Base-by-base conservation (phyloP, 2,329 filamentous ascomycete genomes). In the Plenodomus biglobosus region DNA sequence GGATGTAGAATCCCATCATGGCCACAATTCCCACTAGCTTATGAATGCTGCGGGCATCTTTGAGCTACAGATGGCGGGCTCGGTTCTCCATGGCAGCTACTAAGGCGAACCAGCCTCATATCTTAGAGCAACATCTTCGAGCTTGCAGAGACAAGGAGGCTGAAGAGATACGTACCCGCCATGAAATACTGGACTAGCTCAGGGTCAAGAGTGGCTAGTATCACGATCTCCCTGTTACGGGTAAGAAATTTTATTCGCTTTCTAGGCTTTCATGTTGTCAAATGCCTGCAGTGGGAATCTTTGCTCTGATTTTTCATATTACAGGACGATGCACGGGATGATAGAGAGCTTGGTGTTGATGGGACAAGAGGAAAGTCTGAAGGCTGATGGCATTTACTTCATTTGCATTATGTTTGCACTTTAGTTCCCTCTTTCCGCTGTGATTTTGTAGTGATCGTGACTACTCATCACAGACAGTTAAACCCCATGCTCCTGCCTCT, bases 251-350 rank as follows among this genome's bases (percentile, higher is more conserved):
- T n/a, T n/a, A 3, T 40, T 46, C 3, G 39, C 58, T 0, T 54
- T 71, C 17, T 65, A 69, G 38, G 48, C 50, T 10, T 68, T 66
- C 3, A 54, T 64, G 1, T 44, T 53, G 6, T 43, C 58, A 8
- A 66, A 70, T 38, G 70, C 65, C 35, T 32, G 46, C 10, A 66
- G 62, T 40, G 61, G n/a, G n/a, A n/a, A n/a, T n/a, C n/a, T n/a
- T n/a, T n/a, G n/a, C n/a, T n/a, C n/a, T n/a, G n/a, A n/a, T n/a
- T n/a, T n/a, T n/a, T n/a, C n/a, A n/a, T n/a, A n/a, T n/a, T n/a
- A n/a, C n/a, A n/a, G n/a, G n/a, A n/a, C n/a, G n/a, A n/a, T n/a
- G n/a, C n/a, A n/a, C n/a, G n/a, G n/a, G n/a, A n/a, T n/a, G n/a
- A n/a, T n/a, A n/a, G n/a, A n/a, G n/a, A n/a, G n/a, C n/a, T n/a